phyloP scores from a whole-genome alignment of 768 basidiomycete genomes.

The Lentinula detonsa region DNA sequence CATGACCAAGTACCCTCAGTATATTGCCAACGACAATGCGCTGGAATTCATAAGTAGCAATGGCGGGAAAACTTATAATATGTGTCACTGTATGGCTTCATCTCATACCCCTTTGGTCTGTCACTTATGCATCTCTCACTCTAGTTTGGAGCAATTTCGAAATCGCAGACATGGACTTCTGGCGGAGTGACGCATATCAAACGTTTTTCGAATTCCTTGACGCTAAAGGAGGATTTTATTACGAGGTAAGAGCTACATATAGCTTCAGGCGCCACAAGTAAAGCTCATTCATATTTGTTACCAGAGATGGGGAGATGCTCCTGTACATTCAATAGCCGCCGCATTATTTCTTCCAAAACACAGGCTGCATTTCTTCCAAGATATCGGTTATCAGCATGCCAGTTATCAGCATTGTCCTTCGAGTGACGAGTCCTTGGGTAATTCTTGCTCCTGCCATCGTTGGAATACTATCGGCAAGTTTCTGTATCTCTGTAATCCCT shows the following conservation, averaged over 20 bases:
- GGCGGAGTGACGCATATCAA: conserved; percentile 60
- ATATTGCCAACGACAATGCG: conserved; percentile 53
- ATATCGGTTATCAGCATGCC: conserved; percentile 63
- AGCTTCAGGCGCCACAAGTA: no score
- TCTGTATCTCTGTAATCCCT: background rate
- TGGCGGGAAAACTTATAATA: conserved; percentile 59
- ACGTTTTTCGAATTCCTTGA: conserved; percentile 67
- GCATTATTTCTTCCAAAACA: conserved; percentile 43
- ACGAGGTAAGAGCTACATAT: conserved; percentile 29
- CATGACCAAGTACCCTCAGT: conserved; percentile 45
- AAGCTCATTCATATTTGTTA: background rate
- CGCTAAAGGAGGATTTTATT: conserved; percentile 63
- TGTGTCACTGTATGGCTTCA: conserved; percentile 56
- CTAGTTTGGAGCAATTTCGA: conserved; percentile 68
- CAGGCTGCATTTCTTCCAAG: conserved; percentile 56
- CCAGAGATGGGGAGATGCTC: conserved; percentile 34
- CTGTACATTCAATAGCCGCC: conserved; percentile 56
- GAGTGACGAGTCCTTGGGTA: background rate
- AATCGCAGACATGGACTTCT: conserved; percentile 66
- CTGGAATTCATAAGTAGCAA: conserved; percentile 45
- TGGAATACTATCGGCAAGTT: background rate
- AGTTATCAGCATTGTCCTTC: conserved; percentile 55
- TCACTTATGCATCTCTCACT: background rate
- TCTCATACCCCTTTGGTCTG: background rate
- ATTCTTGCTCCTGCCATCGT: background rate